Evolutionary conservation across 768 basidiomycete genomes (phyloP).

Genomic region (Lyophyllum decastes): DNA sequence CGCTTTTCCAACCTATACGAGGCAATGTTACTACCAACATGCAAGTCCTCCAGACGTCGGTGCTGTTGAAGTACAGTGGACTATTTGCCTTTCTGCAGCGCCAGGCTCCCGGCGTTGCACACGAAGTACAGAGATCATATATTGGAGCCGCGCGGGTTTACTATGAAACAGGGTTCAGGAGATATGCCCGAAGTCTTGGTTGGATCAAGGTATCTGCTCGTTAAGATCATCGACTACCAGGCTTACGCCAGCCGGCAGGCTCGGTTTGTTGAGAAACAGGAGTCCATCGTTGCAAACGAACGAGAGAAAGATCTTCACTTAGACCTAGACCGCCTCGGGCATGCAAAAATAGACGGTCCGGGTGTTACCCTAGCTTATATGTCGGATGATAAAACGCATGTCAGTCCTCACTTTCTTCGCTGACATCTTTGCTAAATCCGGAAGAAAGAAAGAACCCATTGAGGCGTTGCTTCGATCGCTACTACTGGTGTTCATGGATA

Average conservation of each 20-base stretch:
- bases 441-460: constrained; percentile 69
- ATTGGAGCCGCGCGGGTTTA: constrained; percentile 81
- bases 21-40: constrained; percentile 87
- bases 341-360: constrained; percentile 79
- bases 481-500: constrained; percentile 91
- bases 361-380: constrained; percentile 81
- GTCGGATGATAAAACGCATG: constrained; percentile 87
- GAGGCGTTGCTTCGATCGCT: constrained; percentile 87
- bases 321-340: constrained; percentile 58
- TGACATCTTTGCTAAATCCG: constrained; percentile 8
- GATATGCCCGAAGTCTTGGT: constrained; percentile 83
- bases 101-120: constrained; percentile 78
- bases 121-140: constrained; percentile 88
- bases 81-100: constrained; percentile 86
- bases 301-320: constrained; percentile 42
- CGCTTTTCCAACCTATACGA: constrained; percentile 81
- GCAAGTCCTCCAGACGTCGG: constrained; percentile 87
- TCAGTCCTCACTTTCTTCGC: constrained; percentile 39
- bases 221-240: background rate
- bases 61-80: constrained; percentile 80
- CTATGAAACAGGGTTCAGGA: constrained; percentile 92
- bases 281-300: constrained; percentile 53
- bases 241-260: constrained; percentile 39
- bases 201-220: constrained; percentile 63
- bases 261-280: constrained; percentile 69